Evolutionary conservation across 805 yeast species (phyloP).

Genomic region (Diddensiella santjacobensis): DNA sequence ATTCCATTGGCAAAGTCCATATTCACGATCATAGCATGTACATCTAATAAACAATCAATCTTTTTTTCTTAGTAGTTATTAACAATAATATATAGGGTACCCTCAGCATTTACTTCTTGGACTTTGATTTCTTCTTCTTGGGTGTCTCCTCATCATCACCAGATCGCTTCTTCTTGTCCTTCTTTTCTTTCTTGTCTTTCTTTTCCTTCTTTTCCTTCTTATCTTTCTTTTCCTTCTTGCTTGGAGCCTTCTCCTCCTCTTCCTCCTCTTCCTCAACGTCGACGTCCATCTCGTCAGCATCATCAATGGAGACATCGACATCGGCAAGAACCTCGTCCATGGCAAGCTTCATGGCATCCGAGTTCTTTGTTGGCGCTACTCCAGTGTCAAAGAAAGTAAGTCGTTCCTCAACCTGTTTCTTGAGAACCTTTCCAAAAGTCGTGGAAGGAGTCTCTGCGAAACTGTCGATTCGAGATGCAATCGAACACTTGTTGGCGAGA

Average conservation of each 20-base stretch:
- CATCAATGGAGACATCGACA: constrained; percentile 37
- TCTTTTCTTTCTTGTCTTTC: constrained; percentile 22
- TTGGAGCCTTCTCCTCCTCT: constrained; percentile 47
- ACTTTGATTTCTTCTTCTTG: constrained; percentile 23
- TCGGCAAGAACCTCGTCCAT: constrained; percentile 55
- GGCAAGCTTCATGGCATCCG: constrained; percentile 92
- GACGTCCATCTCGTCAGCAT: constrained; percentile 41
- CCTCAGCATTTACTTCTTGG: constrained; percentile 3
- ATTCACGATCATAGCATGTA: constrained; percentile 7
- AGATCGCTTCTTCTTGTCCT: constrained; percentile 23
- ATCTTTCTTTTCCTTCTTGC: constrained; percentile 48
- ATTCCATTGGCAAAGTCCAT: not conserved
- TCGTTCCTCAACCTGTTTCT: constrained; percentile 97
- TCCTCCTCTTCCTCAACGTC: constrained; percentile 42
- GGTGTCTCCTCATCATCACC: constrained; percentile 22
- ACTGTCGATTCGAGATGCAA: constrained; percentile 97
- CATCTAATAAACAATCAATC: not conserved
- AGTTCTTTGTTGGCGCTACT: constrained; percentile 91
- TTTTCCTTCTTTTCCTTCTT: constrained; percentile 51
- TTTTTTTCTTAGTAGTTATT: too few species aligned
- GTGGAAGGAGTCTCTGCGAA: constrained; percentile 92
- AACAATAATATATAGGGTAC: constrained; percentile 13
- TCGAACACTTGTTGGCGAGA: constrained; percentile 97
- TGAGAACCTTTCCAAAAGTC: constrained; percentile 84
- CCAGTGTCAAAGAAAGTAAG: constrained; percentile 94